Percentiles rank a stretch among this genome's conserved stretches.
These are phyloP conservation scores for Staphylotrichum longicolle DNA, from an alignment of 495 filamentous ascomycete genomes.

Conservation along the genomic window DNA sequence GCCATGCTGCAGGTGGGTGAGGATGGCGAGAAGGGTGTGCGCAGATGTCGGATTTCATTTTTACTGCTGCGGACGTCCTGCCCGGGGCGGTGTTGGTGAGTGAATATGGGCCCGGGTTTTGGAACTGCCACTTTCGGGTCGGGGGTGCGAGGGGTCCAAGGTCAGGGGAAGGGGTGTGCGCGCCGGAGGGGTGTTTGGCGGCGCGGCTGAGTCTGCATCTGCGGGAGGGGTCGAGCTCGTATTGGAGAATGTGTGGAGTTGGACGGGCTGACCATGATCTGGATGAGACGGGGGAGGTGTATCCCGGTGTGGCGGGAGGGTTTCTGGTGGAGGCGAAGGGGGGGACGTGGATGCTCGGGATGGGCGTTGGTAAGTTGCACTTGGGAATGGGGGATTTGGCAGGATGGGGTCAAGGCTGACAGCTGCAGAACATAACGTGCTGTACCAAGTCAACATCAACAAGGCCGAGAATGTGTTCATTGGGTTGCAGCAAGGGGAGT, in stretches of 20 bases:
- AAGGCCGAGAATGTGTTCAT: constrained; percentile 3
- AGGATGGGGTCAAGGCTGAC: not conserved
- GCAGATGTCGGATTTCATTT: constrained; percentile 55
- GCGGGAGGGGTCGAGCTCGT: not conserved
- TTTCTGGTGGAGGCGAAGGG: not conserved
- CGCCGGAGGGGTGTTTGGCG: not conserved
- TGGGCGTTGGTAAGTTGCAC: not conserved
- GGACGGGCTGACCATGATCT: not conserved
- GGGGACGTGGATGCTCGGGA: not conserved
- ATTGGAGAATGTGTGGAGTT: constrained; percentile 4
- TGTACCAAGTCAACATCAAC: constrained; percentile 7
- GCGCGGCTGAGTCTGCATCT: not conserved
- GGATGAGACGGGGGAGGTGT: not conserved
- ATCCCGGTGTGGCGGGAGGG: not conserved
- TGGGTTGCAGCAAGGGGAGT: not conserved
- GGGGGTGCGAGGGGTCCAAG: not conserved
- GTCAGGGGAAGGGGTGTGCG: not conserved
- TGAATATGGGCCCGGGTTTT: constrained; percentile 54
- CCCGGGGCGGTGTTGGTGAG: constrained; percentile 45
- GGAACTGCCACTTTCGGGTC: not conserved
- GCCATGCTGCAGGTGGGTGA: constrained; percentile 56
- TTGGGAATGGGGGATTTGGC: not conserved
- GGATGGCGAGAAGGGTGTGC: constrained; percentile 50
- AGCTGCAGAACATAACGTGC: not conserved
- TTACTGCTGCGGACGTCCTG: constrained; percentile 43